Evolutionary conservation across 768 basidiomycete genomes (phyloP).

Genomic region (Serendipita vermifera): DNA sequence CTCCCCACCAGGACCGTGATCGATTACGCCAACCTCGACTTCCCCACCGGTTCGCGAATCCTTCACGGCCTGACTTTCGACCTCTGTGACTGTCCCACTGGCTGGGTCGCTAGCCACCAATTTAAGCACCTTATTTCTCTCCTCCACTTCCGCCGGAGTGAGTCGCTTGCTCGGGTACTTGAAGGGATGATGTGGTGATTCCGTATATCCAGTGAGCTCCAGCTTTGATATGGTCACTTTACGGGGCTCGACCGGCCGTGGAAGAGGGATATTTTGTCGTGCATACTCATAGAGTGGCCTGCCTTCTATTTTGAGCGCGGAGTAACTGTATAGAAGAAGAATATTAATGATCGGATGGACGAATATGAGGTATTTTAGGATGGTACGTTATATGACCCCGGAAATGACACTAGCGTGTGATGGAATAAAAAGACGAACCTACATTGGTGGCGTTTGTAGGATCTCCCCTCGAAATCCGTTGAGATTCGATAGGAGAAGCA

Average conservation of each 20-base stretch:
- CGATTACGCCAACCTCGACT: constrained; percentile 21
- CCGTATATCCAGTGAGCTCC: constrained; percentile 62
- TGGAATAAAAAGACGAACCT: constrained; percentile 16
- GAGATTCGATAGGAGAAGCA: constrained; percentile 56
- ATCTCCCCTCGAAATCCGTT: constrained; percentile 75
- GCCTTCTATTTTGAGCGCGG: constrained; percentile 97
- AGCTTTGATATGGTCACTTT: constrained; percentile 70
- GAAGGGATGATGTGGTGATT: constrained; percentile 57
- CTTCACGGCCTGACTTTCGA: too few relatives aligned
- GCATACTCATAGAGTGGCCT: constrained; percentile 93
- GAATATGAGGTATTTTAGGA: neutral
- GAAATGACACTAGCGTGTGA: neutral
- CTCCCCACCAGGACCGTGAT: constrained; percentile 23
- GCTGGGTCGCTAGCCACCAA: constrained; percentile 20
- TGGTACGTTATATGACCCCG: neutral
- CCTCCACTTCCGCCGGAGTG: constrained; percentile 50
- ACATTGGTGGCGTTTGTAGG: constrained; percentile 88
- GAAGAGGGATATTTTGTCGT: constrained; percentile 76
- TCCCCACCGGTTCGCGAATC: constrained; percentile 31
- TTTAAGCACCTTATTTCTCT: constrained; percentile 50
- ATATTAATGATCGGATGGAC: constrained; percentile 11
- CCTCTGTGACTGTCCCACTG: too few relatives aligned
- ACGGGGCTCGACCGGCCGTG: constrained; percentile 84
- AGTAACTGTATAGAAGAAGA: constrained; percentile 48
- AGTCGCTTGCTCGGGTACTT: constrained; percentile 63